A percentile compares a stretch with the other conserved stretches of the same genome.
Evolutionary conservation across 768 basidiomycete genomes (phyloP).

Genomic region (Amanita fuliginea): DNA sequence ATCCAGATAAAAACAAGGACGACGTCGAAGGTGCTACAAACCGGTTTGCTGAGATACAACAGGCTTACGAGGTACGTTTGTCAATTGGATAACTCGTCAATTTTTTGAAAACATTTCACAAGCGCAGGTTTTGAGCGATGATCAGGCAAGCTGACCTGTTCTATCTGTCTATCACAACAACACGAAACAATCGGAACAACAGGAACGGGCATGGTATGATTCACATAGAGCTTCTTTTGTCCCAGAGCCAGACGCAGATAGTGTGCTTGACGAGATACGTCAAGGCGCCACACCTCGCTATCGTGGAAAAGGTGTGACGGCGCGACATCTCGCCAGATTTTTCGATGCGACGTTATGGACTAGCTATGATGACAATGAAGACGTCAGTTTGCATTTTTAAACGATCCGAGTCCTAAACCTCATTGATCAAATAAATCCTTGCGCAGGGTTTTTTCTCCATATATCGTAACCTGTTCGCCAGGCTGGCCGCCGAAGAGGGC

Average conservation of each 20-base stretch:
- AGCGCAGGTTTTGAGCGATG: constrained; percentile 78
- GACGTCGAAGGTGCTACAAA: constrained; percentile 80
- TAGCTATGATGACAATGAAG: constrained; percentile 49
- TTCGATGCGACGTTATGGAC: constrained; percentile 65
- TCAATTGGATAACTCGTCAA: background rate
- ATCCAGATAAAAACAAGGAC: constrained; percentile 80
- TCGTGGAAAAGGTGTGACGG: constrained; percentile 67
- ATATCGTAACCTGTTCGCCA: constrained; percentile 77
- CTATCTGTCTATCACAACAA: too few relatives aligned
- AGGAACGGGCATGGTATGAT: constrained; percentile 99
- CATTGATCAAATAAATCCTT: background rate
- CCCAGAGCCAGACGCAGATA: constrained; percentile 76
- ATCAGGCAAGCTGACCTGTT: constrained; percentile 53
- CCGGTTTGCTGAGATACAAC: constrained; percentile 80
- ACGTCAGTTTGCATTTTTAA: constrained; percentile 30
- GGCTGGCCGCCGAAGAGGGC: constrained; percentile 74
- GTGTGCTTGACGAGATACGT: constrained; percentile 78
- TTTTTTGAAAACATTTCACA: constrained; percentile 4
- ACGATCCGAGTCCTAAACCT: background rate
- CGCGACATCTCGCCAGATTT: constrained; percentile 75
- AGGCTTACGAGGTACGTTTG: constrained; percentile 79
- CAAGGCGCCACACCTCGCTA: constrained; percentile 46
- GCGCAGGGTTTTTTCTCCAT: constrained; percentile 80
- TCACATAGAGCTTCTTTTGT: constrained; percentile 73
- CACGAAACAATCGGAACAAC: constrained; percentile 18